Base-by-base conservation (phyloP, 495 filamentous ascomycete genomes). In the Talaromyces trachyspermus region DNA sequence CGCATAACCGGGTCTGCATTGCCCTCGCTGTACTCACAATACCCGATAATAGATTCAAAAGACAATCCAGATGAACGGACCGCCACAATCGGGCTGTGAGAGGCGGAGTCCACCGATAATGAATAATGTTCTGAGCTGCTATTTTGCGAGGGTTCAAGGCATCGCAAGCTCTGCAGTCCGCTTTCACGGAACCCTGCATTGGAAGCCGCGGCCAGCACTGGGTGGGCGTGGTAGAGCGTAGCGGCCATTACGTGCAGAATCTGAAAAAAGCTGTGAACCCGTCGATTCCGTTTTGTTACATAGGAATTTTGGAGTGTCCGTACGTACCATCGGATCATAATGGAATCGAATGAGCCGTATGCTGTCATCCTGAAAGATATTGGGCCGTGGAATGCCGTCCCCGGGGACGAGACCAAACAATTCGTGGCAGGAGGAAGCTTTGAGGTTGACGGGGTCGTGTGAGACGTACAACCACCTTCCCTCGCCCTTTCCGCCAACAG, bases 311-410 rank as follows among this genome's bases (percentile, higher is more conserved):
- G n/a, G n/a, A n/a, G n/a, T n/a, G n/a, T n/a, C n/a, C n/a, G 18
- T 43, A 59, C 79, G 51, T 75, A 92, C 90, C 88, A 97, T 86
- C 25, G 91, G 86, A 60, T 95, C 90, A 57, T 91, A 95, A 62
- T 92, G 90, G 70, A 95, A 86, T 59, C 88, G 88, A 32, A 95
- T 78, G 55, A 88, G 73, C 51, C 85, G 76, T 43, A 60, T 61
- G 35, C 58, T 52, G 24, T 55, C 53, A 19, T 55, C 49, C n/a
- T 54, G 46, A 29, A 50, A 26, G 36, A 42, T 49, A 32, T 47
- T 24, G 39, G 52, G 48, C 24, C 57, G 55, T 19, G 59, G 57
- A 42, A 56, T 63, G 5, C 62, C 58, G 58, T 64, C 53, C 11
- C 59, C 58, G 45, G 56, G 59, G 14, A 58, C 41, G 41, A 72